Evolutionary conservation across 2,329 filamentous ascomycete species (phyloP), one percentile per base, ranked within the genome.

Genomic region (Fusarium kyushuense): DNA sequence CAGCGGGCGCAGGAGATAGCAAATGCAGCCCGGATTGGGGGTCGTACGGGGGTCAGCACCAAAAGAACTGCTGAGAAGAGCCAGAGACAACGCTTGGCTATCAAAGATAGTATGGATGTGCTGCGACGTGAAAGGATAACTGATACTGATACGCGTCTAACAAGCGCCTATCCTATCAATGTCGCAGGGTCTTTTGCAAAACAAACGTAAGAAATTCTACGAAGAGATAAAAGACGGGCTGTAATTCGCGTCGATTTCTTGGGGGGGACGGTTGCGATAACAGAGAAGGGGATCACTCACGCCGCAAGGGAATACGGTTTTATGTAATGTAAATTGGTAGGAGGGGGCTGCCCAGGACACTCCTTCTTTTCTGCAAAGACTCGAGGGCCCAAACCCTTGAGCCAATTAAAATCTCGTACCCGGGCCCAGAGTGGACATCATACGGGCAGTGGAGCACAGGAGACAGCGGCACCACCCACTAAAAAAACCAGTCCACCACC

Each of bases 251-350:
- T 65, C 64, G 70, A 51, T 54, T 64, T 62, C 72, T 73, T 69
- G 70, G 69, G 73, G 72, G 73, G 74, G 47, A 70, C 70, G 60
- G 62, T 59, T 64, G 62, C 74, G 72, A 76, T 77, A 76, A 73
- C 74, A 71, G 68, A 70, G 65, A 73, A 70, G 72, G 70, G 76
- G 76, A 74, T 69, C 73, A 65, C 63, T 65, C 72, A 72, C 75
- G 76, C 70, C 61, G 60, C 60, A 64, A 64, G 61, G 61, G 61
- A 64, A 64, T 64, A 64, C 61, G 61, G 61, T 79, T 79, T 79
- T 79, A 79, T 78, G 78, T 79, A 79, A 79, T 78, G 75, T 76
- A 72, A 78, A 77, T 76, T 76, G 73, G 58, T 58, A 73, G 42
- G 71, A 74, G 72, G 71, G 71, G 69, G 71, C 71, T 58, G 67